Conservation (phyloP, 306 rosid genomes). For the Aeschynomene evenia region DNA sequence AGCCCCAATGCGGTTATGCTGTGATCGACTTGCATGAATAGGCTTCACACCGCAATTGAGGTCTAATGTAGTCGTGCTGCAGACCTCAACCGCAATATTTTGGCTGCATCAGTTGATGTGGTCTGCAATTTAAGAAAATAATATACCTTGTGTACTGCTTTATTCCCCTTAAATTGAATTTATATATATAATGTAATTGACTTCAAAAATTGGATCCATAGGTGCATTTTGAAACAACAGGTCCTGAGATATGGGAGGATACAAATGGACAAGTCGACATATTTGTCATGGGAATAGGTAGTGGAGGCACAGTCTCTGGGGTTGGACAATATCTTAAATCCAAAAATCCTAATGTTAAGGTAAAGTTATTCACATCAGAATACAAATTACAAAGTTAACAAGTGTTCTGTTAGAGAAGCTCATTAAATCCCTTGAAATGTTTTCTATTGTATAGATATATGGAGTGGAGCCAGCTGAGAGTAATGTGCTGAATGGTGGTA, state of each 20-base stretch:
- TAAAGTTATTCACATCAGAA: conserved; percentile 25
- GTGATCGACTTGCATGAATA: too few relatives aligned
- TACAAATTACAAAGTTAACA: conserved; percentile 10
- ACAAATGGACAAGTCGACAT: conserved; percentile 90
- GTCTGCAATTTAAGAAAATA: too few relatives aligned
- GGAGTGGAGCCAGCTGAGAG: conserved; percentile 98
- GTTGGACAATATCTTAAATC: conserved; percentile 96
- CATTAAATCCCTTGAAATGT: conserved; percentile 22
- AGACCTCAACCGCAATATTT: too few relatives aligned
- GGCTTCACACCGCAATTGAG: too few relatives aligned
- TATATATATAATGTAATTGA: too few relatives aligned
- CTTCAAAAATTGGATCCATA: conserved; percentile 35
- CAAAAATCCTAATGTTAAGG: conserved; percentile 84
- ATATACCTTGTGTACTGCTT: conserved; percentile 4
- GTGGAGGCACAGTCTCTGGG: conserved; percentile 96
- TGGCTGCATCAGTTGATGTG: too few relatives aligned
- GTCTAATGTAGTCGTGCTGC: too few relatives aligned
- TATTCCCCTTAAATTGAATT: not conserved
- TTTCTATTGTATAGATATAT: conserved; percentile 42
- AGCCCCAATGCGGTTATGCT: too few relatives aligned
- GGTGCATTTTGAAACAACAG: conserved; percentile 97
- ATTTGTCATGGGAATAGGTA: conserved; percentile 97
- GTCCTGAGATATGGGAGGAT: conserved; percentile 99
- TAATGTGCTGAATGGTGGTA: conserved; percentile 82
- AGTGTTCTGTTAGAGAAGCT: conserved; percentile 10